A percentile compares a stretch with the other conserved stretches of the same genome.
Conservation (phyloP, 768 basidiomycete species). For the Atractiella rhizophila region DNA sequence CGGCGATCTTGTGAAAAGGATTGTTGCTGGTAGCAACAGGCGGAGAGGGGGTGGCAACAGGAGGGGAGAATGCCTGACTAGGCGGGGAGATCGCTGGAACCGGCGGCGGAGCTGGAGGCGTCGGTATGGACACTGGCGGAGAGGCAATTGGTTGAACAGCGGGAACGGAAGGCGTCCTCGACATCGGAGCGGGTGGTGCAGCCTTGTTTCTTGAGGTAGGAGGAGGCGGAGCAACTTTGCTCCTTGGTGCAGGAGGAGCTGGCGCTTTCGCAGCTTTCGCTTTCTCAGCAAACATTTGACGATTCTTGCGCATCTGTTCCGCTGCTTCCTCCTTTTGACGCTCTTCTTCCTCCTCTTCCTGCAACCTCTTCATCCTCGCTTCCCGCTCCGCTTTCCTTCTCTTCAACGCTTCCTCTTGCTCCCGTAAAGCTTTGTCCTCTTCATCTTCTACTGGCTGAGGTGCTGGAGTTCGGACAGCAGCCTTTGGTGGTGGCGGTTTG, state of each 20-base stretch:
- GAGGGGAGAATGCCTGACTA: conserved; percentile 18
- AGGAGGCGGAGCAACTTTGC: conserved; percentile 19
- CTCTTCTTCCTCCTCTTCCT: conserved; percentile 39
- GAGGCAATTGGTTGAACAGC: conserved; percentile 3
- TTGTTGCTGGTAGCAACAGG: conserved; percentile 30
- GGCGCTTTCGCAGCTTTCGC: conserved; percentile 12
- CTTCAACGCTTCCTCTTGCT: conserved; percentile 42
- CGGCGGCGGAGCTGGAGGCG: conserved; percentile 21
- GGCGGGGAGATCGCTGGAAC: conserved; percentile 17
- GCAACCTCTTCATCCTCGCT: conserved; percentile 31
- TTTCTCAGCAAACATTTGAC: conserved; percentile 1
- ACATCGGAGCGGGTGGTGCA: conserved; percentile 4
- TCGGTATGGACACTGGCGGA: conserved; percentile 4
- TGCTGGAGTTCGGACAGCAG: conserved; percentile 21
- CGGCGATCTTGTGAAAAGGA: conserved; percentile 40
- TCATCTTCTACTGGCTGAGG: conserved; percentile 33
- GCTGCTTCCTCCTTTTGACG: conserved; percentile 13
- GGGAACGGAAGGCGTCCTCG: not conserved
- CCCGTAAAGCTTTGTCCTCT: conserved; percentile 45
- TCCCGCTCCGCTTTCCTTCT: conserved; percentile 43
- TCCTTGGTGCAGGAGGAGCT: conserved; percentile 3
- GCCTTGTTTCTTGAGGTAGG: conserved; percentile 15
- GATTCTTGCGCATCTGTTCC: too few relatives aligned
- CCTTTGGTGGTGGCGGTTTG: too few relatives aligned
- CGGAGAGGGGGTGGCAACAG: conserved; percentile 21